These are phyloP conservation scores for Candida qinlingensis DNA, from an alignment of 805 yeast species.

Conservation along the genomic window DNA sequence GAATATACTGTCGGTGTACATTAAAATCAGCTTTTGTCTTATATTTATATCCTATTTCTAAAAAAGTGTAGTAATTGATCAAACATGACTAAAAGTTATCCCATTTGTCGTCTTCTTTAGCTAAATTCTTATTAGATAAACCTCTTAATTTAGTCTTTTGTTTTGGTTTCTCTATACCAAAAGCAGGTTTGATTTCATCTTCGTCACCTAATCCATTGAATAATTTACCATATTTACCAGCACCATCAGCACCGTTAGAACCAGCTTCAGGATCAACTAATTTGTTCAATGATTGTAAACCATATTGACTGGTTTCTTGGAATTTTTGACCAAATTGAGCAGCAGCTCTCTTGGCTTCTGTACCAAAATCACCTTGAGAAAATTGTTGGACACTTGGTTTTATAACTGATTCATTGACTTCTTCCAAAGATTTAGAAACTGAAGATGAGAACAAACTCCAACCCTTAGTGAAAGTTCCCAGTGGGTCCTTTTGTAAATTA, in stretches of 20 bases:
- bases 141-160: slow-evolving; percentile 56
- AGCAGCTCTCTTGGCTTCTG: slow-evolving; percentile 88
- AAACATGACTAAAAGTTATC: slow-evolving; percentile 46
- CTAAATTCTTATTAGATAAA: slow-evolving; percentile 35
- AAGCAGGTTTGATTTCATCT: slow-evolving; percentile 53
- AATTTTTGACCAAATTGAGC: slow-evolving; percentile 93
- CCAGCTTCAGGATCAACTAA: slow-evolving; percentile 34
- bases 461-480: slow-evolving; percentile 87
- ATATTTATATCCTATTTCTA: neutral
- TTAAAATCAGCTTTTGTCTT: neutral
- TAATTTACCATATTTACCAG: slow-evolving; percentile 42
- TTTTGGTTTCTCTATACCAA: slow-evolving; percentile 57
- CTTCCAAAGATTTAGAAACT: slow-evolving; percentile 75
- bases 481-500: slow-evolving; percentile 73
- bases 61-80: neutral
- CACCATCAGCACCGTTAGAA: slow-evolving; percentile 13
- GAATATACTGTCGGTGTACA: too few species aligned
- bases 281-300: slow-evolving; percentile 56
- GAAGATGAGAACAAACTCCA: slow-evolving; percentile 92
- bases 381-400: slow-evolving; percentile 86
- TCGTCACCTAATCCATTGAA: slow-evolving; percentile 51
- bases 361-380: slow-evolving; percentile 71
- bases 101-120: slow-evolving; percentile 58
- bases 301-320: slow-evolving; percentile 78
- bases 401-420: slow-evolving; percentile 82